Base-by-base conservation (phyloP, 2,329 filamentous ascomycete genomes). In the Didymella lethalis region DNA sequence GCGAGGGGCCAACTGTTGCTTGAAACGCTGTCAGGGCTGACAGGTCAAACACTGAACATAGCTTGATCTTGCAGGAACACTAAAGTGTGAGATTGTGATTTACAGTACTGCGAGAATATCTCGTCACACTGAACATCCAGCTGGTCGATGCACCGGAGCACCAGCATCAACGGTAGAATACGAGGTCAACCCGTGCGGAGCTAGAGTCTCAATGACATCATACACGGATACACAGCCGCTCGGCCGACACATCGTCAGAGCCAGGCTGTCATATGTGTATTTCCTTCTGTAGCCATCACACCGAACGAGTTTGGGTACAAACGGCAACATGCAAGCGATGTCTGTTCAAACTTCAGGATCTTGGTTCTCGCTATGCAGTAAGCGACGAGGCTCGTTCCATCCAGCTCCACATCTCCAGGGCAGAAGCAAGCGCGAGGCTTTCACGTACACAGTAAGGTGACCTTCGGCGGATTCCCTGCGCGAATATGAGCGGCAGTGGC, bases 401-500 rank as follows among this genome's bases (percentile, higher is more conserved):
- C 25, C 46, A 31, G 45, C 55, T 49, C 55, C 49, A 58, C 55
- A 45, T 48, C 32, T 23, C 16, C 49, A 44, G 38, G 20, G 38
- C 38, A 25, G 11, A 14, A 7, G 3, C 11, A 7, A 18, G 25
- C 20, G 26, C 32, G 28, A 45, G 32, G 32, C 20, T 49, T 46
- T 32, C 20, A 49, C 49, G 40, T 40, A 49, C n/a, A 49, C 12
- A 10, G 49, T 44, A 11, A 54, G 54, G 49, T 50, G 49, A 54
- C 56, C 45, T 32, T 49, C 45, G 45, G 45, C 56, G 38, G 41
- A 28, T 46, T 5, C 49, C 16, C 16, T 14, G 31, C 48, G 31
- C 54, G 50, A 31, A 45, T 31, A 28, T n/a, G 32, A 51, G 44
- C 61, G 61, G 61, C 57, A 60, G 57, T 66, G 65, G 59, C 64